A percentile compares a stretch with the other conserved stretches of the same genome.
Evolutionary conservation across 208 protist genomes (phyloP).

Genomic region (Leishmania martiniquensis): DNA sequence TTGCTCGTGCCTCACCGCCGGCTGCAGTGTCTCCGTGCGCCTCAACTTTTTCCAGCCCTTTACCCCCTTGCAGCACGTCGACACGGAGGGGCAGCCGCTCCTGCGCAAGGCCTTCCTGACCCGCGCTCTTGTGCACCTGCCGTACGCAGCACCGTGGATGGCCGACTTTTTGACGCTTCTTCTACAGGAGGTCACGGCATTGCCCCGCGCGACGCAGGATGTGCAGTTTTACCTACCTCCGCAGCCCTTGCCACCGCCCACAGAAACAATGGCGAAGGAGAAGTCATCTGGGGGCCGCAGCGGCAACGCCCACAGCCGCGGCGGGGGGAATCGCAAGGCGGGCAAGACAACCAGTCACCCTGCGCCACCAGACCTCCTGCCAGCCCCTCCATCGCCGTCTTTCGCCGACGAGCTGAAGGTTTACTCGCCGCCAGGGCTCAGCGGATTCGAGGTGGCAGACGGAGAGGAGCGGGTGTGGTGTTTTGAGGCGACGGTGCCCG

Average conservation of each 20-base stretch:
- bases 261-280: conserved; percentile 14
- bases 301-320: background rate
- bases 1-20: conserved; percentile 53
- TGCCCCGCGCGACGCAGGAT: conserved; percentile 27
- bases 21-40: conserved; percentile 45
- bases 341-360: conserved; percentile 27
- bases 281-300: conserved; percentile 9
- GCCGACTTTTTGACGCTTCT: conserved; percentile 45
- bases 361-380: conserved; percentile 14
- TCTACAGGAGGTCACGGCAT: conserved; percentile 37
- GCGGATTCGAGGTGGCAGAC: conserved; percentile 89
- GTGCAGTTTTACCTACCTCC: conserved; percentile 38
- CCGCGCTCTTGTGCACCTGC: conserved; percentile 66
- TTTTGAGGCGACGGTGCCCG: conserved; percentile 73
- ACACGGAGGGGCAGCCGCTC: conserved; percentile 35
- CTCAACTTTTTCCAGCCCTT: conserved; percentile 76
- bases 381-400: conserved; percentile 18
- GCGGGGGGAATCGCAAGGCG: background rate
- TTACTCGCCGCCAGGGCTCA: conserved; percentile 75
- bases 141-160: conserved; percentile 65
- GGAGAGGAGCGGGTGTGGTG: conserved; percentile 70
- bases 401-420: conserved; percentile 64
- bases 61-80: conserved; percentile 59
- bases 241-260: conserved; percentile 25
- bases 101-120: conserved; percentile 54